Conservation (phyloP, 2,329 filamentous ascomycete species). For the Penicillium sp. region DNA sequence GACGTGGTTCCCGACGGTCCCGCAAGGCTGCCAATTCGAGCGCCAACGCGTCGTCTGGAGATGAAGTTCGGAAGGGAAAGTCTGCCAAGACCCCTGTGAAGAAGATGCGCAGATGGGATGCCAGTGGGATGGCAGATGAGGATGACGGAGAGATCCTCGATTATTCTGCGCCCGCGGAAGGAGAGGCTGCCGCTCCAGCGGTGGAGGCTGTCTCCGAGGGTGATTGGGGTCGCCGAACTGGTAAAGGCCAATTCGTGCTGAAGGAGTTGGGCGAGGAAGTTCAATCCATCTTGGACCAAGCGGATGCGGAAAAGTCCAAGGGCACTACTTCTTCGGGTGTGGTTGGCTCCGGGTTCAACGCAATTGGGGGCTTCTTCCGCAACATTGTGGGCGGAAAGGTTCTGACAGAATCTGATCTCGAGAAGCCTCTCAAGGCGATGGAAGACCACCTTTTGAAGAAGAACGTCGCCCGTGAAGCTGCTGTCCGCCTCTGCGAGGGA, state of each 20-base stretch:
- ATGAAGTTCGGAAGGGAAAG: constrained; percentile 67
- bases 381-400: constrained; percentile 95
- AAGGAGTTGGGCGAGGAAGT: constrained; percentile 94
- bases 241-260: constrained; percentile 87
- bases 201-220: constrained; percentile 73
- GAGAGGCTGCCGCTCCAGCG: constrained; percentile 53
- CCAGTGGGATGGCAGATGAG: constrained; percentile 81
- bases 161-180: constrained; percentile 70
- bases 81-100: constrained; percentile 57
- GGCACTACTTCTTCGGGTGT: constrained; percentile 56
- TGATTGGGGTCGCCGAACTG: constrained; percentile 80
- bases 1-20: constrained; percentile 75
- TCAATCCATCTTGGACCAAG: constrained; percentile 78
- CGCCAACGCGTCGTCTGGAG: constrained; percentile 67
- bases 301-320: constrained; percentile 62
- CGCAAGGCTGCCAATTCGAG: constrained; percentile 61
- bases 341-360: constrained; percentile 74
- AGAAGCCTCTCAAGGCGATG: constrained; percentile 92
- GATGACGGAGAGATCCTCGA: constrained; percentile 78
- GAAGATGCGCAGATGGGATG: constrained; percentile 89
- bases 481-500: constrained; percentile 82
- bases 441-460: constrained; percentile 92
- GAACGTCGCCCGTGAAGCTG: constrained; percentile 93
- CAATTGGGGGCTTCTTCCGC: constrained; percentile 83
- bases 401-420: constrained; percentile 81